Percentiles rank a stretch among this genome's conserved stretches.
Evolutionary conservation across 1,284 basidiomycete species (phyloP).

Genomic region (Pisolithus thermaeus): DNA sequence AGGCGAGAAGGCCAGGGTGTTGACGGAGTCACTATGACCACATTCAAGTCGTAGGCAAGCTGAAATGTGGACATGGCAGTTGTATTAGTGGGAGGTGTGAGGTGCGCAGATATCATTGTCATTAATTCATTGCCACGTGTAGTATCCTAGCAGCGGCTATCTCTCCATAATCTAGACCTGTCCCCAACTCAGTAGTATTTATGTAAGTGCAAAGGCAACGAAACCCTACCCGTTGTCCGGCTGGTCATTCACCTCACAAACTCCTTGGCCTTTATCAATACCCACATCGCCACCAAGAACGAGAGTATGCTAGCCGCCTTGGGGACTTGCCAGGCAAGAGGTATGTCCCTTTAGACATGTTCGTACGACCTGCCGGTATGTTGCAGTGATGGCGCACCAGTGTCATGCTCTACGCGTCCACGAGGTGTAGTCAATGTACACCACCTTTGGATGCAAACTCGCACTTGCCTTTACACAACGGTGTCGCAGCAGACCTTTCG

Average conservation of each 20-base stretch:
- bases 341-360: too few species aligned
- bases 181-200: conserved; percentile 49
- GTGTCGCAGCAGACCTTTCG: too few species aligned
- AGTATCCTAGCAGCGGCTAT: neutral
- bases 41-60: too few species aligned
- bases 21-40: too few species aligned
- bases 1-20: too few species aligned
- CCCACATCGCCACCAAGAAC: conserved; percentile 85
- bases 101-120: too few species aligned
- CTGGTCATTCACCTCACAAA: conserved; percentile 66
- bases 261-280: conserved; percentile 88
- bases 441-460: too few species aligned
- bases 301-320: conserved; percentile 93
- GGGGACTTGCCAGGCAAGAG: conserved; percentile 68
- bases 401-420: conserved; percentile 69
- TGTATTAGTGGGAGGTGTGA: too few species aligned
- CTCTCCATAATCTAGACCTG: conserved; percentile 74
- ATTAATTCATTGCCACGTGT: too few species aligned
- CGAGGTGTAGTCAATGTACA: conserved; percentile 27
- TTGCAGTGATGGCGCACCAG: conserved; percentile 32
- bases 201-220: conserved; percentile 38
- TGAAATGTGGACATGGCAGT: too few species aligned
- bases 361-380: neutral
- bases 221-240: conserved; percentile 54
- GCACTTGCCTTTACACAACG: too few species aligned